Percentiles rank a stretch among this genome's conserved stretches.
Conservation (phyloP, 768 basidiomycete genomes). For the Termitomyces heimii region DNA sequence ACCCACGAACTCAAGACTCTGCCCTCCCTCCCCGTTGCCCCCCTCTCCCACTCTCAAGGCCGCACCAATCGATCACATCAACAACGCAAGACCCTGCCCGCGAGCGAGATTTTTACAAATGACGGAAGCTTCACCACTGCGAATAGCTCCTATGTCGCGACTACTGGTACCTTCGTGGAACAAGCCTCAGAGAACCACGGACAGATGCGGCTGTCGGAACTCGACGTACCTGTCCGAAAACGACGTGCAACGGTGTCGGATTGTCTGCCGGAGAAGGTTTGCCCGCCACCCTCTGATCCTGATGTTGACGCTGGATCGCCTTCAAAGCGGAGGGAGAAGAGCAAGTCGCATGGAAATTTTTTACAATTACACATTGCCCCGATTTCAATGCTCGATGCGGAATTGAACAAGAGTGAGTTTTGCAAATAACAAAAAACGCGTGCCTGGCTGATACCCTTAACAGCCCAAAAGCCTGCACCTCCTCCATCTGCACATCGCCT, state of each 20-base stretch:
- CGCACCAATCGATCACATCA: conserved; percentile 43
- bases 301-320: conserved; percentile 43
- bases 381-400: conserved; percentile 55
- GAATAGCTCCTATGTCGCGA: conserved; percentile 26
- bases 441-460: not conserved
- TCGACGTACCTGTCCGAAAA: conserved; percentile 37
- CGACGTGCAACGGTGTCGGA: conserved; percentile 67
- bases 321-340: conserved; percentile 62
- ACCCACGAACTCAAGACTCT: conserved; percentile 37
- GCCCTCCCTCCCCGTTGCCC: conserved; percentile 59
- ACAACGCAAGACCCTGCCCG: conserved; percentile 53
- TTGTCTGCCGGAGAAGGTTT: conserved; percentile 43
- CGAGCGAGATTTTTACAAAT: conserved; percentile 64
- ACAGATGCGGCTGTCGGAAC: conserved; percentile 26
- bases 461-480: conserved; percentile 33
- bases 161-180: conserved; percentile 17
- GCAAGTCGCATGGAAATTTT: conserved; percentile 59
- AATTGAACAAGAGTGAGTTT: conserved; percentile 55
- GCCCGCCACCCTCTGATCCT: conserved; percentile 14
- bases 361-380: conserved; percentile 63
- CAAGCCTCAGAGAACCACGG: conserved; percentile 17
- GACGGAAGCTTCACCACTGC: conserved; percentile 27
- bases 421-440: not conserved
- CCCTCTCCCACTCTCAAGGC: conserved; percentile 42
- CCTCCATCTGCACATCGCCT: conserved; percentile 47